Evolutionary conservation across 495 filamentous ascomycete species (phyloP).

Genomic region (Neurospora sp.): DNA sequence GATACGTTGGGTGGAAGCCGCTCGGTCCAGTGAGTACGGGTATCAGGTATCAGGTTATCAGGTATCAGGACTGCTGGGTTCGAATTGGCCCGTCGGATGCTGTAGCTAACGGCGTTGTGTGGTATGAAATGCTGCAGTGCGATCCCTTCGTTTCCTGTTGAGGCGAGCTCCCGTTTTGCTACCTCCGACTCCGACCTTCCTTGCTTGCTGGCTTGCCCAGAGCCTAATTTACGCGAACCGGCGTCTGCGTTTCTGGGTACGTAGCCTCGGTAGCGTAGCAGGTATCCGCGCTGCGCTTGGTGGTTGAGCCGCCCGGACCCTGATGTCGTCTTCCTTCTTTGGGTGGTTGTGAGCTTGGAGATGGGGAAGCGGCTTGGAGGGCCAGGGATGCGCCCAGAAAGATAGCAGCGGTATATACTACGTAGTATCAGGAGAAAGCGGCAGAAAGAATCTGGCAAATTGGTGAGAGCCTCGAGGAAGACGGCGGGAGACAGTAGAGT

Average conservation of each 20-base stretch:
- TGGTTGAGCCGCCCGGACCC: neutral
- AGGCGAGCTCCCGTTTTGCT: constrained; percentile 1
- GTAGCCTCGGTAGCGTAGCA: neutral
- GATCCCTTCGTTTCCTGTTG: neutral
- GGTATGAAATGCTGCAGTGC: constrained; percentile 1
- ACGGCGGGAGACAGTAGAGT: neutral
- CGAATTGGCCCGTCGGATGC: neutral
- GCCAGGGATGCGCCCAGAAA: neutral
- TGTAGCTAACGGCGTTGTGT: constrained; percentile 1
- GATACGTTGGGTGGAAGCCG: neutral
- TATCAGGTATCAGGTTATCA: too few species aligned
- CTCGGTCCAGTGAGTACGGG: neutral
- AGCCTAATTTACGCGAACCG: constrained; percentile 3
- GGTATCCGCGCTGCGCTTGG: neutral
- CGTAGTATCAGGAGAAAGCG: neutral
- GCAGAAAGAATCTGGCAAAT: neutral
- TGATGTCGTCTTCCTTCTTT: constrained; percentile 1
- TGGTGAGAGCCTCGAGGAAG: neutral
- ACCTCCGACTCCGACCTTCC: neutral
- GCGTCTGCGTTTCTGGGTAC: neutral
- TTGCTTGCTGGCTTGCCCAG: neutral
- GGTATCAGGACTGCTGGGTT: neutral
- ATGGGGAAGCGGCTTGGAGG: neutral
- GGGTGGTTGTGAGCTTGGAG: neutral
- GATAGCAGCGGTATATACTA: neutral